Conservation (phyloP, 495 filamentous ascomycete genomes). For the Penicillium canescens region DNA sequence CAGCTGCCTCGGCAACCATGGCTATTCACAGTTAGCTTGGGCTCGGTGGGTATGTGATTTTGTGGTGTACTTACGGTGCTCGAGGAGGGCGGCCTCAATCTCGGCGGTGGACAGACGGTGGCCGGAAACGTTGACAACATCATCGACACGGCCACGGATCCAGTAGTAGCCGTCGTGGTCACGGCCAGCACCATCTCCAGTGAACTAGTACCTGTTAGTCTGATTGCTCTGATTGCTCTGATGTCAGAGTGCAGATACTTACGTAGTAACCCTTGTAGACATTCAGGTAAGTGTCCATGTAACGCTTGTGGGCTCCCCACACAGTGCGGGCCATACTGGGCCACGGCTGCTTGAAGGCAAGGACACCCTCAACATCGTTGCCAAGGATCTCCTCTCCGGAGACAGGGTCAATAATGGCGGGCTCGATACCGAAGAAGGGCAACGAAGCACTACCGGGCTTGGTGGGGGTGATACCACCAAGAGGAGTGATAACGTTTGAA, state of each 20-base stretch:
- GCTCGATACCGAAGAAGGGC: slow-evolving; percentile 96
- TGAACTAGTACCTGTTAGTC: slow-evolving; percentile 69
- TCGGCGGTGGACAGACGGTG: slow-evolving; percentile 96
- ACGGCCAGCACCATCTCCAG: slow-evolving; percentile 93
- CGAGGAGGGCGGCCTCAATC: slow-evolving; percentile 94
- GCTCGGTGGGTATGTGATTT: neutral
- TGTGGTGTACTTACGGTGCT: slow-evolving; percentile 63
- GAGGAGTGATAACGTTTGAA: slow-evolving; percentile 76
- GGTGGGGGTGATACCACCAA: slow-evolving; percentile 56
- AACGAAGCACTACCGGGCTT: slow-evolving; percentile 59
- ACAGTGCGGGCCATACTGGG: slow-evolving; percentile 98
- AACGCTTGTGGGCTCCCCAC: slow-evolving; percentile 96
- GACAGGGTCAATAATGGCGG: slow-evolving; percentile 95
- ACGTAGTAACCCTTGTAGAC: slow-evolving; percentile 99
- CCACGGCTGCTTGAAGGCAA: slow-evolving; percentile 98
- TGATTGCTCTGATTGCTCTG: neutral
- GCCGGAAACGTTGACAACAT: slow-evolving; percentile 96
- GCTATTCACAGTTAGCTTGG: slow-evolving; percentile 23
- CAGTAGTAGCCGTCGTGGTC: slow-evolving; percentile 99
- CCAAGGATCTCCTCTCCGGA: slow-evolving; percentile 91
- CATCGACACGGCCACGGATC: slow-evolving; percentile 98
- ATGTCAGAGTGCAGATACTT: slow-evolving; percentile 42
- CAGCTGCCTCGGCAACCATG: slow-evolving; percentile 86
- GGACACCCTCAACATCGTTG: slow-evolving; percentile 96
- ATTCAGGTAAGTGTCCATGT: slow-evolving; percentile 98